Base-by-base conservation (phyloP, 192 early-diverging fungal genomes). In the Glomus cerebriforme region DNA sequence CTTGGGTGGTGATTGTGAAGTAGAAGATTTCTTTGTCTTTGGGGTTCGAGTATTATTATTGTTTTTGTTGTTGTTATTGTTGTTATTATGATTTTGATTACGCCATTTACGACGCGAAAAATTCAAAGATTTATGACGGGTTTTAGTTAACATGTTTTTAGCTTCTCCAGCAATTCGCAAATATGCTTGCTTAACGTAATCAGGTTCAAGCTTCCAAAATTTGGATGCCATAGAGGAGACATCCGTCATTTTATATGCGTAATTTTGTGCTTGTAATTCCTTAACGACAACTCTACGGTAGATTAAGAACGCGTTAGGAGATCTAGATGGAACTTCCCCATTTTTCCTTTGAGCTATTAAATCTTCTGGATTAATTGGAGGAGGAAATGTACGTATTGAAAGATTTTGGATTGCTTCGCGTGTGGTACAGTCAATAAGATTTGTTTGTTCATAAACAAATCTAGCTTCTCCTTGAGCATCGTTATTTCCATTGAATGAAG, bases 221-320 rank as follows among this genome's bases (percentile, higher is more conserved):
- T 24, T 9, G 3, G 35, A 29, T 43, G 60, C 54, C 74, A 63
- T 63, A 39, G 74, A 35, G 26, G 59, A 63, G 4, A 76, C 60
- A 39, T 64, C 74, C 1, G 60, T 76, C 60, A 76, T 63, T 76
- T 59, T 76, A 76, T 64, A 76, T 2, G 37, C 17, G 8, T 29
- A 63, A 62, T 63, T 37, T 4, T 76, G 17, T 7, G 60, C 54
- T 39, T 63, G 9, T 12, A 76, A 63, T 63, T 64, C n/a, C 27
- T 29, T 24, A 60, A 63, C 34, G 24, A 12, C 63, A 9, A 64
- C 5, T 63, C 74, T 62, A n/a, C 74, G 60, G 29, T 76, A 76
- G 9, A 76, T 76, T 7, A 63, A 15, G 35, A 76, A 76, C 24
- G 74, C 59, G 10, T 76, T 76, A 8, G 74, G 60, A 4, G 74